Base-by-base conservation (phyloP, 768 basidiomycete genomes). In the Crassisporium funariophilum region DNA sequence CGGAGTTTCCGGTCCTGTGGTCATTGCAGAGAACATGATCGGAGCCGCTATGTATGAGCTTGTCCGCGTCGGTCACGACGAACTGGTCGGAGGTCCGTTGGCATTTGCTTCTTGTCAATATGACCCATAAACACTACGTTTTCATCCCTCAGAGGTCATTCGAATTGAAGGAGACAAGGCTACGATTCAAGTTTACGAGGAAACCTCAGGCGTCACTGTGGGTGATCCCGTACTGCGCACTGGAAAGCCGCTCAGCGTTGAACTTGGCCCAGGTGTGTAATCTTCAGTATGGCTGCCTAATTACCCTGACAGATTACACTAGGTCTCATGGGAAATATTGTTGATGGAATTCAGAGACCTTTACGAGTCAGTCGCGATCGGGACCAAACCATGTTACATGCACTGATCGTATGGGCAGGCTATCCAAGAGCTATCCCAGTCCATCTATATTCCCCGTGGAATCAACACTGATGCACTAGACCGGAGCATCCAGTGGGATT, bases 261-360 rank as follows among this genome's bases (percentile, higher is more conserved):
- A 99, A 68, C 80, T 99, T 31, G 97, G 97, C 24, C 97, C 97
- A 61, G 95, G 95, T 93, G 62, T 17, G 49, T 31, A 16, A 15
- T 25, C 25, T 17, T 12, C n/a, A 4, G 12, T 44, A 13, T 25
- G 41, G 35, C 3, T 15, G 17, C 46, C 78, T 66, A 12, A 10
- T 10, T 16, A 36, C 21, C 3, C 37, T 45, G 41, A 40, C 15
- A 8, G 33, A 16, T 13, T 17, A 4, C 15, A 20, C 2, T 49
- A 97, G 95, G 97, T 57, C 73, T 99, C 48, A 98, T 99, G 97
- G 86, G 85, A n/a, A 98, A 99, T 67, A 99, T 99, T 60, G 93
- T 95, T 57, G 95, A 98, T 71, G 94, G 95, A 59, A 95, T 95
- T 62, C 94, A 97, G 67, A 83, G 94, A 62, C 94, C 94, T 48